A percentile compares a stretch with the other conserved stretches of the same genome.
Conservation (phyloP, 768 basidiomycete species). For the Boletus barrowsii region DNA sequence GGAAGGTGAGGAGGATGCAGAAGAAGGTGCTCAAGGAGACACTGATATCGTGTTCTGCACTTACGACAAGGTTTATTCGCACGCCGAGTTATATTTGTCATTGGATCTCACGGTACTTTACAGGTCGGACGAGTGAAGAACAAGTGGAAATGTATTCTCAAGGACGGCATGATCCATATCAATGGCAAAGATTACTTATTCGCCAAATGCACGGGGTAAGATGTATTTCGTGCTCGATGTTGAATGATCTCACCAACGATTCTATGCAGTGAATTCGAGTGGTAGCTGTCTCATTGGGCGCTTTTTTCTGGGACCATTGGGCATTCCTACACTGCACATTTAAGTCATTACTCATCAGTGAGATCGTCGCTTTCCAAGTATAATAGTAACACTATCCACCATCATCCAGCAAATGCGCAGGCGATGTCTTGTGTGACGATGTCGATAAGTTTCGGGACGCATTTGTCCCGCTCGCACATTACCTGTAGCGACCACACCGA, state of each 20-base stretch:
- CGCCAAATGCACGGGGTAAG: constrained; percentile 93
- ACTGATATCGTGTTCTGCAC: constrained; percentile 97
- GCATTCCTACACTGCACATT: constrained; percentile 23
- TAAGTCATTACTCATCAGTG: constrained; percentile 19
- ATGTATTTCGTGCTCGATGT: constrained; percentile 3
- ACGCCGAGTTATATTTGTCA: background rate
- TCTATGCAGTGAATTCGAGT: constrained; percentile 41
- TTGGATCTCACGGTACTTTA: background rate
- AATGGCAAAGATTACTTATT: constrained; percentile 98
- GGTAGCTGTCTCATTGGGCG: constrained; percentile 28
- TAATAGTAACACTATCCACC: constrained; percentile 16
- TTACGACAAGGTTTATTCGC: constrained; percentile 82
- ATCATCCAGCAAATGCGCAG: constrained; percentile 4
- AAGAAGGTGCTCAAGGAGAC: constrained; percentile 69
- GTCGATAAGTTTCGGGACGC: background rate
- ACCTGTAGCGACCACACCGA: no score
- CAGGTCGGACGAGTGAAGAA: constrained; percentile 99
- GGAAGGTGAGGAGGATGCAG: constrained; percentile 79
- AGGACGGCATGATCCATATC: constrained; percentile 96
- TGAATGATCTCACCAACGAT: background rate
- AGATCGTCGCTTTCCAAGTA: constrained; percentile 22
- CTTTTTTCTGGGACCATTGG: constrained; percentile 13
- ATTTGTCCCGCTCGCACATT: background rate
- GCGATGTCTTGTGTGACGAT: background rate
- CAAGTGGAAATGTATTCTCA: constrained; percentile 98